Evolutionary conservation across 225 moss, liverwort and hornwort species (phyloP).

Genomic region (Polytrichum formosum): DNA sequence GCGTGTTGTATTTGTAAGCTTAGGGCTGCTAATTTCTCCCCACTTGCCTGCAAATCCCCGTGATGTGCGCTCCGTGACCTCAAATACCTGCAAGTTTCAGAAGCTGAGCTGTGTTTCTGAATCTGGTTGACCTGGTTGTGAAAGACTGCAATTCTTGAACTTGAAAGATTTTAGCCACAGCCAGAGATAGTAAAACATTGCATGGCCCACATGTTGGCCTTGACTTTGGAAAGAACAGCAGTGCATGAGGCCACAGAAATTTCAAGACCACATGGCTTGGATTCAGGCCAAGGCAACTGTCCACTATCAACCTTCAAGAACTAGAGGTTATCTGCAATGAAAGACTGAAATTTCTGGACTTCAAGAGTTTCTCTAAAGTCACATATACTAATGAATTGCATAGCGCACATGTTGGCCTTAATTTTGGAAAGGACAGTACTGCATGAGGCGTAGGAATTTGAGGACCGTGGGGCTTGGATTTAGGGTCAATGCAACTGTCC

Average conservation of each 20-base stretch:
- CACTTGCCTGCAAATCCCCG: slow-evolving; percentile 72
- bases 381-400: background rate
- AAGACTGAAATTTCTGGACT: background rate
- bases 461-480: background rate
- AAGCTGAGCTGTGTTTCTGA: background rate
- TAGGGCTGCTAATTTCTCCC: slow-evolving; percentile 37
- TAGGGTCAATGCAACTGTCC: background rate
- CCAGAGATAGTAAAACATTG: background rate
- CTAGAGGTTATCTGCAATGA: background rate
- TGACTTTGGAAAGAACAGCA: background rate
- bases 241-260: background rate
- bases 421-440: background rate
- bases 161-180: background rate
- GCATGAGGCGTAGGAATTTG: background rate
- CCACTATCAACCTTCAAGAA: too few species aligned
- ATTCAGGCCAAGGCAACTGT: background rate
- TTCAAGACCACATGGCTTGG: background rate
- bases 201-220: background rate
- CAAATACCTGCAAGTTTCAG: slow-evolving; percentile 36
- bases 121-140: slow-evolving; percentile 1
- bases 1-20: slow-evolving; percentile 20
- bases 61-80: slow-evolving; percentile 58
- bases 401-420: background rate
- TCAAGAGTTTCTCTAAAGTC: background rate
- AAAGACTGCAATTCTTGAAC: background rate